These are phyloP conservation scores for Apiospora aurea DNA, from an alignment of 2,329 filamentous ascomycete species.

Conservation along the genomic window DNA sequence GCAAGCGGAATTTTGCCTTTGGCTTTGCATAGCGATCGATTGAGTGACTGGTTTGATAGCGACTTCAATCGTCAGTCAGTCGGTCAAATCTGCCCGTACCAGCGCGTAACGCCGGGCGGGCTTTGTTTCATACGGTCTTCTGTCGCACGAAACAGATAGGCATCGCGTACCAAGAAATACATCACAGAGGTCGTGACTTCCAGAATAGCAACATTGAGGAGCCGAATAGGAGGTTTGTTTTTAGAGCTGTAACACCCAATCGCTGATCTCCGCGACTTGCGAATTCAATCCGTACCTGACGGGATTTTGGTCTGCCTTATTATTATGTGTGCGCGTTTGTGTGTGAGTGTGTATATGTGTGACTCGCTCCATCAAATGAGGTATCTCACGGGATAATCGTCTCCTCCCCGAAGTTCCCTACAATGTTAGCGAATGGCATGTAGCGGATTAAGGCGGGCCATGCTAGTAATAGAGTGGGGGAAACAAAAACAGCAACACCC, in stretches of 20 bases:
- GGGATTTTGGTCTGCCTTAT: not conserved
- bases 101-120: conserved; percentile 7
- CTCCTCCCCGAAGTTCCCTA: not conserved
- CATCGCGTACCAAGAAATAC: not conserved
- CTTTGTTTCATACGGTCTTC: conserved; percentile 1
- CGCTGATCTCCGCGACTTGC: not conserved
- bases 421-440: not conserved
- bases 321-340: not conserved
- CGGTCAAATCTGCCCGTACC: not conserved
- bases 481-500: conserved; percentile 16
- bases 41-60: not conserved
- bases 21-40: not conserved
- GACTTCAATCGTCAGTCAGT: not conserved
- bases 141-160: not conserved
- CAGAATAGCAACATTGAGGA: conserved; percentile 9
- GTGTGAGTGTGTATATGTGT: not conserved
- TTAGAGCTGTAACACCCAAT: not conserved
- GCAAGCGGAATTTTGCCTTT: too few relatives aligned
- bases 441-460: conserved; percentile 3
- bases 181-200: not conserved
- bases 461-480: conserved; percentile 16
- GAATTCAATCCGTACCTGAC: conserved; percentile 1
- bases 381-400: not conserved
- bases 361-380: not conserved
- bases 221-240: not conserved